Evolutionary conservation across 352 stramenopile genomes (phyloP).

Genomic region (Pythium grandisporangium): DNA sequence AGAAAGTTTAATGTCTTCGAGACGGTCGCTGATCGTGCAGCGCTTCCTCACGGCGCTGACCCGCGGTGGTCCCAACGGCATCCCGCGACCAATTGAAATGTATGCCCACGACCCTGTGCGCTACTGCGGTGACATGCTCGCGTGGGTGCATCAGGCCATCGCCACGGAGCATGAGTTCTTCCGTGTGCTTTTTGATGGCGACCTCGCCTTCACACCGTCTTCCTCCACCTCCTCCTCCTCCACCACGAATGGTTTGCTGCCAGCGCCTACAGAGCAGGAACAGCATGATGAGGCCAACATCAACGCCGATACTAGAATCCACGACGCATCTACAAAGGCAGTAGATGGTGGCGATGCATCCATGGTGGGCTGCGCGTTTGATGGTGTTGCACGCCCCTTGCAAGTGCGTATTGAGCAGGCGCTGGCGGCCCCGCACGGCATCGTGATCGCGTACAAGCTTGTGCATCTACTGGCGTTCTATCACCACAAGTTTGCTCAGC

Average conservation of each 20-base stretch:
- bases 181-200: conserved; percentile 60
- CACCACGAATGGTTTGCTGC: too few relatives aligned
- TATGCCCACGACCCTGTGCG: conserved; percentile 80
- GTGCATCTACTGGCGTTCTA: conserved; percentile 66
- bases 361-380: conserved; percentile 50
- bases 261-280: not conserved
- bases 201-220: conserved; percentile 23
- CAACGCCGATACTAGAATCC: too few relatives aligned
- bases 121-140: conserved; percentile 86
- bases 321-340: too few relatives aligned
- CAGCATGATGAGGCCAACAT: not conserved
- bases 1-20: conserved; percentile 47
- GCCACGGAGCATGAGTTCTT: conserved; percentile 79
- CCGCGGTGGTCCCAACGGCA: conserved; percentile 58
- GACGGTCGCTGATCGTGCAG: conserved; percentile 46
- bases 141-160: conserved; percentile 82
- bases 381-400: conserved; percentile 45
- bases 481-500: conserved; percentile 36
- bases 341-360: too few relatives aligned
- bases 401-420: conserved; percentile 64
- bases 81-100: conserved; percentile 79
- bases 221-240: not conserved
- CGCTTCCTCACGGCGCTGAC: conserved; percentile 77
- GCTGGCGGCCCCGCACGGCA: conserved; percentile 32
- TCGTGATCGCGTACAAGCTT: conserved; percentile 54